Percentiles rank a stretch among this genome's conserved stretches.
Conservation (phyloP, 192 early-diverging fungal species). For the Linnemannia schmuckeri region DNA sequence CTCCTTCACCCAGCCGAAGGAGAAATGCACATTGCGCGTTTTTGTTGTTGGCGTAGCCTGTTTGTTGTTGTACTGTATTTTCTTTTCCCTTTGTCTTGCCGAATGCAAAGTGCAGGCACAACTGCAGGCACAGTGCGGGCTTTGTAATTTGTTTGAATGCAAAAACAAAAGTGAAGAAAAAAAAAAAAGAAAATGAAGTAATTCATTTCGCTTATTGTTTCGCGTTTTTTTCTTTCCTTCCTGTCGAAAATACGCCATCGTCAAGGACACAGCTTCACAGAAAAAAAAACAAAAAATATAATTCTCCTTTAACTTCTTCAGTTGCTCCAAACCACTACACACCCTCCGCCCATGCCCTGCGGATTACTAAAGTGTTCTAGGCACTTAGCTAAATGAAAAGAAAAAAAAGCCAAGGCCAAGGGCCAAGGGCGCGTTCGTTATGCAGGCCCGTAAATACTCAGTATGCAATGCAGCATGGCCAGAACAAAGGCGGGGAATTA, state of each 20-base stretch:
- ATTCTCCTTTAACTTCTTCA: not conserved
- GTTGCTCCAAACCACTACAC: not conserved
- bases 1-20: not conserved
- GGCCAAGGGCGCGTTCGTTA: not conserved
- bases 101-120: not conserved
- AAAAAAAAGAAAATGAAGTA: not conserved
- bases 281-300: too few relatives aligned
- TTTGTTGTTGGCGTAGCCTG: not conserved
- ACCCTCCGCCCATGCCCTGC: not conserved
- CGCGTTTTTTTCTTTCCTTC: not conserved
- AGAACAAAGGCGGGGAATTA: not conserved
- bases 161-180: not conserved
- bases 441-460: not conserved
- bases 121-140: not conserved
- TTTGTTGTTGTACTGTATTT: not conserved
- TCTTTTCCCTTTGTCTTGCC: not conserved
- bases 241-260: not conserved
- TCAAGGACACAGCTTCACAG: not conserved
- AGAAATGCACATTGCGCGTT: not conserved
- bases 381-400: not conserved
- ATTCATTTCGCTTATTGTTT: slow-evolving; percentile 1
- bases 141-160: slow-evolving; percentile 5
- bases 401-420: too few relatives aligned
- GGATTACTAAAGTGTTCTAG: slow-evolving; percentile 7
- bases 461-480: not conserved